Evolutionary conservation across 805 yeast genomes (phyloP), one percentile per base, ranked within the genome.

Genomic region (Huiozyma naganishii): DNA sequence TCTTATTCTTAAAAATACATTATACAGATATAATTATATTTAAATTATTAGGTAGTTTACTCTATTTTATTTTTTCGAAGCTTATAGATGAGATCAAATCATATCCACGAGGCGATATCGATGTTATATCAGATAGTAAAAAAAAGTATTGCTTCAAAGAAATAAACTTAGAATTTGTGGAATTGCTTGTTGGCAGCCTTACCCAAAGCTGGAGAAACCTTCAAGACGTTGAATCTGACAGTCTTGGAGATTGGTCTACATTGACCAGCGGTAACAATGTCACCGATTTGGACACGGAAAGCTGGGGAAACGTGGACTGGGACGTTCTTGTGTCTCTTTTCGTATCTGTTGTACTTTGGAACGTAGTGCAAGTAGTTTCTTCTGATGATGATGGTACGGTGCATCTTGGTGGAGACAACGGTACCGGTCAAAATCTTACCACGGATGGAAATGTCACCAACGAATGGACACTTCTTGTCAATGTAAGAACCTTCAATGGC

Each of bases 281-380:
- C 99, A 81, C 98, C 99, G 72, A 89, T 97, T 72, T 76, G 76
- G 65, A 90, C 96, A 79, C 99, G 94, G 97, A 92, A 92, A 74
- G 97, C 97, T 77, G 99, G 99, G 59, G 97, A 90, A 67, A 92
- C 86, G 79, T 92, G 99, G 66, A 96, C 99, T 72, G 99, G 94
- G 56, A 92, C 80, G 83, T 92, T 92, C 92, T 92, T 92, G 86
- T 92, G 99, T 80, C 99, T 88, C 86, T 92, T 92, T 80, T 92
- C 99, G 86, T 88, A 92, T 85, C 99, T 89, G 95, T 90, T 92
- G 80, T 92, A 92, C 83, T 92, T 92, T 75, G 97, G 95, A 73
- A 92, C 85, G 79, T 87, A 92, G 80, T 92, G 99, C 72, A 92
- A 86, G 94, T 92, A 92, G 71, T 92, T 97, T 79, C 99, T 90